These are phyloP conservation scores for Agastache rugosa DNA, from an alignment of 257 asterid genomes.

Conservation along the genomic window DNA sequence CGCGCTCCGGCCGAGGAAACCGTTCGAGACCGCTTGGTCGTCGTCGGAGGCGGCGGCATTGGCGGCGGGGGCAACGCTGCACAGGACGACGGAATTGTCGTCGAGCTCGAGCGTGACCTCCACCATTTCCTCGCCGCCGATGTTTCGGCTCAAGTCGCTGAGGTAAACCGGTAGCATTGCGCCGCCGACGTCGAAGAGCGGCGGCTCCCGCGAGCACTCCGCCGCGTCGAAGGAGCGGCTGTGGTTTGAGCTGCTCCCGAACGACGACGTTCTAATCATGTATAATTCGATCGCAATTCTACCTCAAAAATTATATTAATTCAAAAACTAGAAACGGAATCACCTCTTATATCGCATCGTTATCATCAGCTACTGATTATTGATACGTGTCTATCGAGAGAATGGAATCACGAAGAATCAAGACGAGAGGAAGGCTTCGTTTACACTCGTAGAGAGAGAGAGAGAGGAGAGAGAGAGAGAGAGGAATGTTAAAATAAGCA, in stretches of 20 bases:
- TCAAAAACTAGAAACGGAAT: not conserved
- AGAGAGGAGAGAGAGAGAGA: not conserved
- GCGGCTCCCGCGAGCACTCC: constrained; percentile 42
- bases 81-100: constrained; percentile 52
- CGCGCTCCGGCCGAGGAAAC: constrained; percentile 53
- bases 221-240: constrained; percentile 62
- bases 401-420: too few species aligned
- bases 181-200: constrained; percentile 50
- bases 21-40: constrained; percentile 16
- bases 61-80: constrained; percentile 44
- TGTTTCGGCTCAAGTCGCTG: constrained; percentile 59
- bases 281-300: not conserved
- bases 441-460: not conserved
- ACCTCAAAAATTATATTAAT: not conserved
- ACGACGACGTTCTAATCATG: constrained; percentile 51
- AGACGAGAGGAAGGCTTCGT: not conserved
- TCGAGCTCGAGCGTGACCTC: constrained; percentile 86
- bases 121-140: constrained; percentile 55
- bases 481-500: constrained; percentile 39
- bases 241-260: constrained; percentile 58
- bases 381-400: not conserved
- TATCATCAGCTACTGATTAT: not conserved
- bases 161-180: constrained; percentile 90
- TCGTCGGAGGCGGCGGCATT: constrained; percentile 18
- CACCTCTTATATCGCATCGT: constrained; percentile 10